Conservation (phyloP, 1,284 basidiomycete species). For the Papiliotrema fonsecae region DNA sequence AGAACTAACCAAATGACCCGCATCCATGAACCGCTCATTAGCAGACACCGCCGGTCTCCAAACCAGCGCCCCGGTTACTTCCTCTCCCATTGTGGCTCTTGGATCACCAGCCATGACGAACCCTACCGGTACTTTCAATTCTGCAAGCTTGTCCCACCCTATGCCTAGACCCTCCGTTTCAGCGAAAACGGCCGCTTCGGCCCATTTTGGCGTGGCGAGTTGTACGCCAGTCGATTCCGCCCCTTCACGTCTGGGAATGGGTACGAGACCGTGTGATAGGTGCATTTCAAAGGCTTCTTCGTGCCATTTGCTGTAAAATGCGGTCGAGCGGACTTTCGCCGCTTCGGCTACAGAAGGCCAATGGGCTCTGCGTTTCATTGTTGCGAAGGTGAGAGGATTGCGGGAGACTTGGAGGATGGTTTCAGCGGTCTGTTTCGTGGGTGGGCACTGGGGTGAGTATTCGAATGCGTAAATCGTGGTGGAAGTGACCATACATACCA, state of each 20-base stretch:
- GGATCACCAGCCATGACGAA: conserved; percentile 31
- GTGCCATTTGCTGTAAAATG: conserved; percentile 48
- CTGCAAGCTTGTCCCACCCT: conserved; percentile 30
- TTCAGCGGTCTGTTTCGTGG: neutral
- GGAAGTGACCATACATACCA: conserved; percentile 27
- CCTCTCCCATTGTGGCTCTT: conserved; percentile 24
- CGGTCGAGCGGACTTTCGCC: conserved; percentile 51
- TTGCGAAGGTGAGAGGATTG: conserved; percentile 43
- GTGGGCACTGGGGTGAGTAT: neutral
- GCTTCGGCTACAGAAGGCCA: conserved; percentile 67
- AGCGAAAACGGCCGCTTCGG: conserved; percentile 32
- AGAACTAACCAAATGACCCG: conserved; percentile 33
- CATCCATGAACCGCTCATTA: conserved; percentile 30
- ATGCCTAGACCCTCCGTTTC: conserved; percentile 23
- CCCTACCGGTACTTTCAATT: conserved; percentile 24
- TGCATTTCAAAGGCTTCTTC: conserved; percentile 63
- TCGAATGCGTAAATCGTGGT: neutral
- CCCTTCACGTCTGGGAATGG: no score
- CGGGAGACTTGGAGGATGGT: conserved; percentile 3
- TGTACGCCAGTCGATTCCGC: conserved; percentile 22
- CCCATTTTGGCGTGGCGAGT: conserved; percentile 34
- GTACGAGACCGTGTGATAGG: conserved; percentile 60
- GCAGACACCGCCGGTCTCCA: conserved; percentile 25
- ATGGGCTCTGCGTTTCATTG: conserved; percentile 58
- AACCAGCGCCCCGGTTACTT: conserved; percentile 28